Percentiles rank a stretch among this genome's conserved stretches.
phyloP scores from a whole-genome alignment of 768 basidiomycete species.

The Boletus vermiculosoides region DNA sequence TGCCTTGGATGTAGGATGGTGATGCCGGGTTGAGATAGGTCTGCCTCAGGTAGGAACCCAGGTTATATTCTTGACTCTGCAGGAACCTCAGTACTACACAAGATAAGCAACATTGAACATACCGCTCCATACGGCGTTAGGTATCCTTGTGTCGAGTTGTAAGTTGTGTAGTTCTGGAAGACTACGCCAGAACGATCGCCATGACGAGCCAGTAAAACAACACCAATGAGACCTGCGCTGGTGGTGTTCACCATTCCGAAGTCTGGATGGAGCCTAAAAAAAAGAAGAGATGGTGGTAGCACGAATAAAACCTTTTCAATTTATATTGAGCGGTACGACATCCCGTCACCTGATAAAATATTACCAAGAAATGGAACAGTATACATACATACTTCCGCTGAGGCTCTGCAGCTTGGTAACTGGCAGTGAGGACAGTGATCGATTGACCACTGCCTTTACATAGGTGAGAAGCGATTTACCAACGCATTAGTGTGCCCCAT shows the following conservation, averaged over 20 bases:
- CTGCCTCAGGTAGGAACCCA: conserved; percentile 58
- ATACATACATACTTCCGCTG: not conserved
- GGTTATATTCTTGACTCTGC: conserved; percentile 52
- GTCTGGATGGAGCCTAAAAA: not conserved
- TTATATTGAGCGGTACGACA: conserved; percentile 8
- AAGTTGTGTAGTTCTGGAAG: conserved; percentile 70
- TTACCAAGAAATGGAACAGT: not conserved
- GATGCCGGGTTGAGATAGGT: conserved; percentile 64
- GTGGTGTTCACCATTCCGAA: conserved; percentile 26
- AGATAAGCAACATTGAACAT: conserved; percentile 16
- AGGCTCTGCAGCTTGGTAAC: not conserved
- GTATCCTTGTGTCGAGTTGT: conserved; percentile 59
- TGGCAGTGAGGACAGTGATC: not conserved
- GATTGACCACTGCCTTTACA: not conserved
- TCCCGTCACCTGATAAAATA: not conserved
- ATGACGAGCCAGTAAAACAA: conserved; percentile 72
- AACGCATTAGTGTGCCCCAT: not conserved
- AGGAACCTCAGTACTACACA: not conserved
- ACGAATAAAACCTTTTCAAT: not conserved
- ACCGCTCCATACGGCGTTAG: conserved; percentile 76
- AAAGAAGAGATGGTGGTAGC: not conserved
- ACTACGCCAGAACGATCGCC: conserved; percentile 63
- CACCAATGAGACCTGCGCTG: conserved; percentile 53
- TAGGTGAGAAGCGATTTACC: not conserved
- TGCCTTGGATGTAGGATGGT: conserved; percentile 63